These are phyloP conservation scores for Russula emetica DNA, from an alignment of 768 basidiomycete species.

Conservation along the genomic window DNA sequence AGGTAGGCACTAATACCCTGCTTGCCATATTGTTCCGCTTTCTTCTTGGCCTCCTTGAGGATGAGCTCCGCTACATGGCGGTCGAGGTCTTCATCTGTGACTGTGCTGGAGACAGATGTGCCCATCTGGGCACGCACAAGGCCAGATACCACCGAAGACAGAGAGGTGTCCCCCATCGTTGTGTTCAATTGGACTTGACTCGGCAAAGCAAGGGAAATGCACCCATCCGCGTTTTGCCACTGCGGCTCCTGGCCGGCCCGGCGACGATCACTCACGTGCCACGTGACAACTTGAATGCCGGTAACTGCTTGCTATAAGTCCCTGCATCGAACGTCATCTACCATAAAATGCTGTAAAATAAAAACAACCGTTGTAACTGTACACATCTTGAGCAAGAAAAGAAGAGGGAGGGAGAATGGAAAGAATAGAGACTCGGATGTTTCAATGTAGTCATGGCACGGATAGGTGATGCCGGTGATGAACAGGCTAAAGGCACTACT, in stretches of 20 bases:
- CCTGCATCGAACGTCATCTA: too few species aligned
- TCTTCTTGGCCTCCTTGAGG: slow-evolving; percentile 88
- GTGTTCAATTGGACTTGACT: background rate
- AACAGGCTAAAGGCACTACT: too few species aligned
- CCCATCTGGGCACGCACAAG: slow-evolving; percentile 80
- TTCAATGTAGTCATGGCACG: too few species aligned
- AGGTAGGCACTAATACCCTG: slow-evolving; percentile 79
- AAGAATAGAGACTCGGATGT: too few species aligned
- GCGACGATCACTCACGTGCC: background rate
- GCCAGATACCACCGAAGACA: slow-evolving; percentile 80
- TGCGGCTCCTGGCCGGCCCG: slow-evolving; percentile 9
- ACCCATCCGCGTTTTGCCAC: background rate
- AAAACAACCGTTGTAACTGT: too few species aligned
- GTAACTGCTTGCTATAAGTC: too few species aligned
- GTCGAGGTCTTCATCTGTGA: slow-evolving; percentile 85
- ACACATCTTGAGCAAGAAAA: too few species aligned
- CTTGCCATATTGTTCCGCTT: slow-evolving; percentile 73
- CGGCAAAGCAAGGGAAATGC: background rate
- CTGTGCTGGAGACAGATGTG: slow-evolving; percentile 48
- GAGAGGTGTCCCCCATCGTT: slow-evolving; percentile 48
- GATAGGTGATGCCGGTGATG: too few species aligned
- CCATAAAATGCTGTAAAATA: too few species aligned
- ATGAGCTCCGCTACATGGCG: slow-evolving; percentile 88
- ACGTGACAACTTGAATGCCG: background rate
- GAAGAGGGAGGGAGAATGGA: too few species aligned